Evolutionary conservation across 306 rosid species (phyloP).

Genomic region (Malus asiatica): DNA sequence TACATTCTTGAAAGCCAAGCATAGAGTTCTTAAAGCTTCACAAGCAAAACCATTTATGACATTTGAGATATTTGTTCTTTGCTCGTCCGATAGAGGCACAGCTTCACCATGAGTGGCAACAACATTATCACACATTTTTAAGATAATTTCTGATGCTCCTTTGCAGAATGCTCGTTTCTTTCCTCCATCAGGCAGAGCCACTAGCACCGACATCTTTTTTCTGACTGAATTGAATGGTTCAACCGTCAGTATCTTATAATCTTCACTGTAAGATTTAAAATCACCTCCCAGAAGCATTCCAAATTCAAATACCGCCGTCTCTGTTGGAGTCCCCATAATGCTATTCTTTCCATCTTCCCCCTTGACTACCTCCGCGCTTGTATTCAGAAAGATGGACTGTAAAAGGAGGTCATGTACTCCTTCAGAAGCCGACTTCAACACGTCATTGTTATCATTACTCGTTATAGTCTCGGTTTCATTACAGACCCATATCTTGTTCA

Average conservation of each 20-base stretch:
- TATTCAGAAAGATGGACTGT: slow-evolving; percentile 76
- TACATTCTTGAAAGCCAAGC: slow-evolving; percentile 56
- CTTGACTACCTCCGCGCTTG: slow-evolving; percentile 60
- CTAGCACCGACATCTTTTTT: slow-evolving; percentile 76
- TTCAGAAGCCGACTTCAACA: slow-evolving; percentile 33
- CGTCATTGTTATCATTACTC: slow-evolving; percentile 4
- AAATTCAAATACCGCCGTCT: slow-evolving; percentile 63
- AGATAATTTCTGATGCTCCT: slow-evolving; percentile 83
- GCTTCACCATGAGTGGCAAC: slow-evolving; percentile 48
- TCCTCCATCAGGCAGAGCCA: slow-evolving; percentile 38
- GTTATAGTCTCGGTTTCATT: slow-evolving; percentile 33
- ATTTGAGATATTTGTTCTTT: slow-evolving; percentile 33
- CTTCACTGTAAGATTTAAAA: slow-evolving; percentile 26
- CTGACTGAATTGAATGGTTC: slow-evolving; percentile 75
- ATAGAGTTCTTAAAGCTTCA: slow-evolving; percentile 77
- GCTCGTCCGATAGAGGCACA: slow-evolving; percentile 40
- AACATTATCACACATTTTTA: slow-evolving; percentile 58
- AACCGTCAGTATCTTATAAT: slow-evolving; percentile 46
- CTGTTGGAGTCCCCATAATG: slow-evolving; percentile 75
- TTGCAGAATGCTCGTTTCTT: slow-evolving; percentile 57
- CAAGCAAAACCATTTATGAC: slow-evolving; percentile 57
- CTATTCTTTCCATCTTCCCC: slow-evolving; percentile 46
- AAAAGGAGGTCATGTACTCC: slow-evolving; percentile 36
- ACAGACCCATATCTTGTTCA: slow-evolving; percentile 62
- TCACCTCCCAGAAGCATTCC: slow-evolving; percentile 64